Evolutionary conservation across 306 rosid species (phyloP).

Genomic region (Urtica urens): DNA sequence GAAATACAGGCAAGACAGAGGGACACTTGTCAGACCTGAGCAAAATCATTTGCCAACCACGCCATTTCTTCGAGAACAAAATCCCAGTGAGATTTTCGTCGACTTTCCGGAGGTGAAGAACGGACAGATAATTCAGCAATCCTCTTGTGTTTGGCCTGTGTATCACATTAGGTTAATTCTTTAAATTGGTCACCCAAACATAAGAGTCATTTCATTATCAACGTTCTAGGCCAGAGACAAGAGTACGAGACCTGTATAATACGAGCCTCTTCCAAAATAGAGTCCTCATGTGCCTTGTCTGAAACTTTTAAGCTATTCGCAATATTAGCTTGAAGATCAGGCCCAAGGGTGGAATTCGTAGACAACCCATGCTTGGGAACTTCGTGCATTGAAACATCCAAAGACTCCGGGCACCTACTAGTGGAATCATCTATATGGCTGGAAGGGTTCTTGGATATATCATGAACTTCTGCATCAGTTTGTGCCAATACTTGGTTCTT

Average conservation of each 20-base stretch:
- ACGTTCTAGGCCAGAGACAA: slow-evolving; percentile 9
- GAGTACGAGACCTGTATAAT: slow-evolving; percentile 54
- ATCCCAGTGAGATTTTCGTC: slow-evolving; percentile 76
- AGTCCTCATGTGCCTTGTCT: slow-evolving; percentile 79
- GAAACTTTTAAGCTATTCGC: slow-evolving; percentile 31
- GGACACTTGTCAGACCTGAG: slow-evolving; percentile 46
- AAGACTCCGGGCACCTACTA: slow-evolving; percentile 23
- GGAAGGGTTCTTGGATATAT: slow-evolving; percentile 29
- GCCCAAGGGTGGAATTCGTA: slow-evolving; percentile 23
- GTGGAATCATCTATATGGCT: slow-evolving; percentile 28
- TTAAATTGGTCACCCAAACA: slow-evolving; percentile 12
- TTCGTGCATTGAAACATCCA: slow-evolving; percentile 26
- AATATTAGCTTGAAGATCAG: slow-evolving; percentile 35
- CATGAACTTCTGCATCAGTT: slow-evolving; percentile 33
- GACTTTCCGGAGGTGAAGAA: slow-evolving; percentile 40
- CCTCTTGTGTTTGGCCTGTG: slow-evolving; percentile 89
- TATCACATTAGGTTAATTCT: slow-evolving; percentile 17
- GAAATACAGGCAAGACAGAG: no score
- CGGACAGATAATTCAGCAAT: slow-evolving; percentile 68
- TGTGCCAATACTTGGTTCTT: slow-evolving; percentile 29
- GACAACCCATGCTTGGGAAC: slow-evolving; percentile 25
- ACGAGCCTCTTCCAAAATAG: slow-evolving; percentile 82
- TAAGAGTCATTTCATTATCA: slow-evolving; percentile 10
- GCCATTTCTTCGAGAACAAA: slow-evolving; percentile 95
- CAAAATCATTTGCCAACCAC: slow-evolving; percentile 99